Percentiles rank a stretch among this genome's conserved stretches.
phyloP scores from a whole-genome alignment of 768 basidiomycete species.

The Daedaleopsis nitida region DNA sequence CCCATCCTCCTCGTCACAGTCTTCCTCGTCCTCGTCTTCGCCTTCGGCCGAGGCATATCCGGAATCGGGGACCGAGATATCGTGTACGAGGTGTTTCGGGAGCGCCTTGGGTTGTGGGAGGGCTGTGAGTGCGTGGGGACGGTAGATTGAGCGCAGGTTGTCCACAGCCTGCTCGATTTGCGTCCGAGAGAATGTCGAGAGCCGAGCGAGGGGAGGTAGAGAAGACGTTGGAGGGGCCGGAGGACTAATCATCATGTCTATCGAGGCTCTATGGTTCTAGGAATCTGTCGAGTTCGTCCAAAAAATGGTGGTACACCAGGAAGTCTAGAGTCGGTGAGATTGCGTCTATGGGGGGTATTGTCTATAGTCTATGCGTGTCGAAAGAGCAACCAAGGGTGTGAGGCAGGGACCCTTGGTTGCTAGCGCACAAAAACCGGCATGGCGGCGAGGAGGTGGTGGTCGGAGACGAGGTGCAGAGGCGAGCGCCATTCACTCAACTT shows the following conservation, averaged over 20 bases:
- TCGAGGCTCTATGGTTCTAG: constrained; percentile 18
- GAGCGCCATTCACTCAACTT: background rate
- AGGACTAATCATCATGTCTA: constrained; percentile 6
- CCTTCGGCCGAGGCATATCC: constrained; percentile 79
- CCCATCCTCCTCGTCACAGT: constrained; percentile 27
- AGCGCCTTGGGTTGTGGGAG: constrained; percentile 22
- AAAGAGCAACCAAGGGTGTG: constrained; percentile 38
- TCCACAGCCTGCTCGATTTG: constrained; percentile 43
- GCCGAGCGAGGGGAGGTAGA: constrained; percentile 58
- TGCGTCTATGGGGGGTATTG: constrained; percentile 30
- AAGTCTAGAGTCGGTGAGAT: constrained; percentile 7
- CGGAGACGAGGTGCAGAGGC: constrained; percentile 9
- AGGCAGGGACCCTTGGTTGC: constrained; percentile 46
- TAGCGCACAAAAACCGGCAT: constrained; percentile 59
- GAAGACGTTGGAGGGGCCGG: constrained; percentile 47
- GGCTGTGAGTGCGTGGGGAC: constrained; percentile 36
- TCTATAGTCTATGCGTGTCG: constrained; percentile 28
- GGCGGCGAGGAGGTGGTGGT: constrained; percentile 20
- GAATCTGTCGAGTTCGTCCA: background rate
- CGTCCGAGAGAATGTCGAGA: constrained; percentile 38
- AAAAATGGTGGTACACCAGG: background rate
- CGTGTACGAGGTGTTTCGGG: constrained; percentile 37
- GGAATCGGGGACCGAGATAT: constrained; percentile 61
- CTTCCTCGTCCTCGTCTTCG: constrained; percentile 45
- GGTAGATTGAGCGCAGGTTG: constrained; percentile 55